Evolutionary conservation across 768 basidiomycete species (phyloP).

Genomic region (Lactarius hengduanensis): DNA sequence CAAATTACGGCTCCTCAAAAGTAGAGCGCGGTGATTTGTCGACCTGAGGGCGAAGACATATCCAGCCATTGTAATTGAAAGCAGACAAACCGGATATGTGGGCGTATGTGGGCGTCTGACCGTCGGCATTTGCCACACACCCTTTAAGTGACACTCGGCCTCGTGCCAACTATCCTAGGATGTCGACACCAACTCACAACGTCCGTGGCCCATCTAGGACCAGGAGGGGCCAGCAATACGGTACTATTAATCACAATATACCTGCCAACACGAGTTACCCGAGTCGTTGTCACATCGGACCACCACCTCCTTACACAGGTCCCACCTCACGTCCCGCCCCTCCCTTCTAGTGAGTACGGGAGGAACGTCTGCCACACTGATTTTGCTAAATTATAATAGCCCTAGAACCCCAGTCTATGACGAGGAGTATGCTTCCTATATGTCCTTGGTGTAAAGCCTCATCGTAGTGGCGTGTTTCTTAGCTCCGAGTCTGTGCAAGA

Average conservation of each 20-base stretch:
- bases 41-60: conserved; percentile 6
- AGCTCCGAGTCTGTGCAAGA: background rate
- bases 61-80: background rate
- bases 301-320: background rate
- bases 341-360: conserved; percentile 2
- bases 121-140: conserved; percentile 2
- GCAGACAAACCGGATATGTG: background rate
- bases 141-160: background rate
- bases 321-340: background rate
- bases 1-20: background rate
- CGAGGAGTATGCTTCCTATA: background rate
- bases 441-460: background rate
- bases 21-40: conserved; percentile 2
- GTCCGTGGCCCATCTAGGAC: background rate
- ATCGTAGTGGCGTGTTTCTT: conserved; percentile 3
- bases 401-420: background rate
- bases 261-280: background rate
- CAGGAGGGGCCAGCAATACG: background rate
- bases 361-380: background rate
- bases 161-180: background rate
- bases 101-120: too few species aligned
- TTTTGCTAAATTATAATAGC: background rate
- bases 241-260: background rate
- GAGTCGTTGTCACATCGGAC: background rate
- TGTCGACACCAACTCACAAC: background rate